Conservation (phyloP, 164 flowering plant genomes). For the Cinnamomum micranthum region DNA sequence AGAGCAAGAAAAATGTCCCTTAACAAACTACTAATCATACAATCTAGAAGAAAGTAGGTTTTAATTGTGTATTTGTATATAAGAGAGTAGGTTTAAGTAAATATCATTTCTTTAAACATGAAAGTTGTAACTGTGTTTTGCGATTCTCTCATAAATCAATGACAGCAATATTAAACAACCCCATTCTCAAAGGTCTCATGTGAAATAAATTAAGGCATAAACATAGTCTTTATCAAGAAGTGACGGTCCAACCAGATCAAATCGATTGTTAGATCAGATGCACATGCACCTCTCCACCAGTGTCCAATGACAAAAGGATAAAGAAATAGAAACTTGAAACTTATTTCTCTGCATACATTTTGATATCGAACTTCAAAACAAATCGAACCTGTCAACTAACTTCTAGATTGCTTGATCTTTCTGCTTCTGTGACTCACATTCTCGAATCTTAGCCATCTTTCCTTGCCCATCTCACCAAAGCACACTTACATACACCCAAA, state of each 20-base stretch:
- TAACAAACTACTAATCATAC: too few relatives aligned
- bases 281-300: neutral
- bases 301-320: neutral
- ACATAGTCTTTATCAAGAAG: neutral
- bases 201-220: neutral
- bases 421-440: neutral
- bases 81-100: too few relatives aligned
- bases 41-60: too few relatives aligned
- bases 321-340: neutral
- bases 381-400: neutral
- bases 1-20: too few relatives aligned
- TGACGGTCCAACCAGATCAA: neutral
- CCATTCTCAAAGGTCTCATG: too few relatives aligned
- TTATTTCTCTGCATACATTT: neutral
- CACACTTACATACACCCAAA: neutral
- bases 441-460: conserved; percentile 10
- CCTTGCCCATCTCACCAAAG: conserved; percentile 11
- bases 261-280: neutral
- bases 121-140: too few relatives aligned
- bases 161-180: too few relatives aligned
- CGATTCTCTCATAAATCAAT: too few relatives aligned
- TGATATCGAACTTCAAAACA: neutral
- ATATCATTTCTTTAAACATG: too few relatives aligned
- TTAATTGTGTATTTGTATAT: too few relatives aligned
- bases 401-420: neutral